phyloP scores from a whole-genome alignment of 371 early-diverging fungal species.

The Mucor circinelloides region DNA sequence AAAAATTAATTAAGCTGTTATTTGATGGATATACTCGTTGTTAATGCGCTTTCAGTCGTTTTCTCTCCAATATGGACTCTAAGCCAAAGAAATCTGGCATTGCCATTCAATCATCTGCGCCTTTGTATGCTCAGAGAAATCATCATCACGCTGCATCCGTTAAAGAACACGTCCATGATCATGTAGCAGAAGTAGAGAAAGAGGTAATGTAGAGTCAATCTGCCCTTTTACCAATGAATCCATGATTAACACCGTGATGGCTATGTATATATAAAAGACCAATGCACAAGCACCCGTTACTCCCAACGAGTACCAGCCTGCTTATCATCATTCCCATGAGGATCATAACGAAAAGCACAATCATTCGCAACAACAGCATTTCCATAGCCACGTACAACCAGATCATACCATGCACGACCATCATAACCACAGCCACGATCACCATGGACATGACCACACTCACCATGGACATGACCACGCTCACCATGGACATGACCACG shows the following conservation, averaged over 20 bases:
- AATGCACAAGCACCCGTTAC: not conserved
- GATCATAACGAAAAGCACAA: constrained; percentile 13
- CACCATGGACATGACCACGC: constrained; percentile 17
- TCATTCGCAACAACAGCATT: constrained; percentile 17
- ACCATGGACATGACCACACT: constrained; percentile 22
- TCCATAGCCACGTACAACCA: constrained; percentile 13
- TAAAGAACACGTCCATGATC: constrained; percentile 1
- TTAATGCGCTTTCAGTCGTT: not conserved
- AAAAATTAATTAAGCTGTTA: not conserved
- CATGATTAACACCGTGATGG: too few species aligned
- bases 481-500: constrained; percentile 22
- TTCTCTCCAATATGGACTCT: not conserved
- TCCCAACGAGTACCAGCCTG: not conserved
- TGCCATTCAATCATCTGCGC: constrained; percentile 14
- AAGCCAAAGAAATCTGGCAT: constrained; percentile 9
- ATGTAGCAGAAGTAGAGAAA: not conserved
- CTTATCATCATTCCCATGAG: not conserved
- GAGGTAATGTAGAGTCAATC: not conserved
- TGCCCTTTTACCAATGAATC: not conserved
- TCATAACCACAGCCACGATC: constrained; percentile 24
- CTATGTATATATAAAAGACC: not conserved
- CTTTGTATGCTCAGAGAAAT: constrained; percentile 10
- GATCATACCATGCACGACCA: constrained; percentile 25
- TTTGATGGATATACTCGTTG: not conserved
- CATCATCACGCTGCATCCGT: not conserved